Percentiles rank a stretch among this genome's conserved stretches.
Evolutionary conservation across 2,329 filamentous ascomycete genomes (phyloP).

Genomic region (Didymosphaeria variabile): DNA sequence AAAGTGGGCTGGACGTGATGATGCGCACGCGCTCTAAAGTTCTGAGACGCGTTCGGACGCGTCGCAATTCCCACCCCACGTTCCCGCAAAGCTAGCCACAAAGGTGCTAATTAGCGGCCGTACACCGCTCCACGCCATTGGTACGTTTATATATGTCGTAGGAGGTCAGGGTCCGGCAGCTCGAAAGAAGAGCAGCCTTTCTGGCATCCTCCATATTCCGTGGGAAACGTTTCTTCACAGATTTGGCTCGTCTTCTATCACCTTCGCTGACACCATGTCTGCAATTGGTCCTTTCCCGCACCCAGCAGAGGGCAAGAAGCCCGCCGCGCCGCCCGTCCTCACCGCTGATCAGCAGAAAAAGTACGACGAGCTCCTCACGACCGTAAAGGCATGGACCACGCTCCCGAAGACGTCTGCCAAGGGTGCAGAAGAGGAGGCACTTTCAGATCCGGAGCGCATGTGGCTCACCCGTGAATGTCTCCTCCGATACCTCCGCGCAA

Average conservation of each 20-base stretch:
- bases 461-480: constrained; percentile 94
- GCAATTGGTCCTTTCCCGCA: constrained; percentile 45
- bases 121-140: constrained; percentile 1
- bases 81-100: constrained; percentile 8
- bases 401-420: constrained; percentile 71
- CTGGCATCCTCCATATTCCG: not conserved
- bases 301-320: constrained; percentile 62
- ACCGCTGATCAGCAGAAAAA: constrained; percentile 81
- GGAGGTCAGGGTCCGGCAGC: constrained; percentile 1
- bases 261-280: constrained; percentile 26
- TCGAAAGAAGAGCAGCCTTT: not conserved
- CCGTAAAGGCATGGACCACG: constrained; percentile 75
- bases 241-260: not conserved
- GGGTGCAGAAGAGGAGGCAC: constrained; percentile 65
- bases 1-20: constrained; percentile 11
- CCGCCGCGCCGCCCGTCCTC: constrained; percentile 66
- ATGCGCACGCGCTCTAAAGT: constrained; percentile 6
- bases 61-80: constrained; percentile 17
- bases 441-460: constrained; percentile 82
- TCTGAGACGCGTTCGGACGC: constrained; percentile 41
- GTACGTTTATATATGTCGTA: constrained; percentile 1
- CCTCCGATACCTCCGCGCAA: constrained; percentile 89
- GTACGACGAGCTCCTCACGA: constrained; percentile 78
- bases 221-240: not conserved
- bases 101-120: not conserved